These are phyloP conservation scores for Aureobasidium lini DNA, from an alignment of 2,329 filamentous ascomycete species.

Conservation along the genomic window DNA sequence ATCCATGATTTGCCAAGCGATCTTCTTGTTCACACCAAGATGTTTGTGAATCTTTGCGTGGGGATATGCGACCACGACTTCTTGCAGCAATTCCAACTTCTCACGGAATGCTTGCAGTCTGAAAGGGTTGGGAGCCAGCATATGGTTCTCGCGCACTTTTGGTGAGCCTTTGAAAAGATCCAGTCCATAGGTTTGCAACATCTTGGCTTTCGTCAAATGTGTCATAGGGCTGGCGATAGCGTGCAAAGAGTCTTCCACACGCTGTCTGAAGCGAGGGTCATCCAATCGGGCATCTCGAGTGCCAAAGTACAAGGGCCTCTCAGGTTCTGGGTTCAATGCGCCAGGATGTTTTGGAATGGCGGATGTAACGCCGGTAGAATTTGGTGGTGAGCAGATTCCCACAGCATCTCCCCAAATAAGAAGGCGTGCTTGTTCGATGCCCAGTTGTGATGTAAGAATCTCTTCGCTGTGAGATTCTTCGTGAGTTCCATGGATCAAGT, in stretches of 20 bases:
- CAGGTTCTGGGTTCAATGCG: slow-evolving; percentile 37
- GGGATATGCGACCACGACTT: slow-evolving; percentile 23
- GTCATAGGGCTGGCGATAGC: slow-evolving; percentile 39
- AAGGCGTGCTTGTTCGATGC: slow-evolving; percentile 41
- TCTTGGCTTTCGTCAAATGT: slow-evolving; percentile 32
- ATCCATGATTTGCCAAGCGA: slow-evolving; percentile 36
- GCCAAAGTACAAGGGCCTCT: slow-evolving; percentile 38
- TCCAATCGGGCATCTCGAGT: slow-evolving; percentile 36
- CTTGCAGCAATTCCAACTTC: slow-evolving; percentile 35
- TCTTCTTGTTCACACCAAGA: slow-evolving; percentile 18
- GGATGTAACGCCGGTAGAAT: slow-evolving; percentile 33
- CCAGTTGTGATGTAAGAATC: slow-evolving; percentile 35
- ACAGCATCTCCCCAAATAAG: slow-evolving; percentile 43
- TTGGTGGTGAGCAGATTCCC: slow-evolving; percentile 38
- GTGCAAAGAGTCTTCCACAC: slow-evolving; percentile 34
- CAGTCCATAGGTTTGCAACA: slow-evolving; percentile 40
- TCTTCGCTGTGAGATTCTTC: slow-evolving; percentile 37
- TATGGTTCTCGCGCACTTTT: slow-evolving; percentile 33
- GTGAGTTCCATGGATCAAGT: slow-evolving; percentile 36
- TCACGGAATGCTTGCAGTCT: slow-evolving; percentile 40
- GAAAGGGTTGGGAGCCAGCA: slow-evolving; percentile 11
- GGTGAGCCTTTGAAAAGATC: slow-evolving; percentile 30
- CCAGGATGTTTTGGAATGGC: slow-evolving; percentile 39
- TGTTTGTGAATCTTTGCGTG: slow-evolving; percentile 1
- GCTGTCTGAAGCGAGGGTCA: slow-evolving; percentile 29